A percentile compares a stretch with the other conserved stretches of the same genome.
phyloP scores from a whole-genome alignment of 768 basidiomycete genomes.

The Punctularia strigosozonata region DNA sequence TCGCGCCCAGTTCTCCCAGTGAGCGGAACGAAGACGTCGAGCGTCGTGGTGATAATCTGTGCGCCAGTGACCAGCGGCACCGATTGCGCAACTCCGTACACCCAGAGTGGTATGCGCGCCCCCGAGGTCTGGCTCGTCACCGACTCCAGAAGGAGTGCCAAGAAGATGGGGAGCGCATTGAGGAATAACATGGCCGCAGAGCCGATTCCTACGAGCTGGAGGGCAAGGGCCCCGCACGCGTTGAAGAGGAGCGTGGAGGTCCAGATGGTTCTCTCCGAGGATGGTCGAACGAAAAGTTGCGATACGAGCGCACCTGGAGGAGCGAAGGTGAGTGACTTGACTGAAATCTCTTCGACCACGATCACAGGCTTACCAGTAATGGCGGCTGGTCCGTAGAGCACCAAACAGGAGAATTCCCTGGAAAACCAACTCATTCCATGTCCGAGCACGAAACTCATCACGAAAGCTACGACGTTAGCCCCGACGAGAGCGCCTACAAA shows the following conservation, averaged over 20 bases:
- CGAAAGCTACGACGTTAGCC: constrained; percentile 60
- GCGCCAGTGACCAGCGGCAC: constrained; percentile 46
- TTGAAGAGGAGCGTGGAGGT: constrained; percentile 52
- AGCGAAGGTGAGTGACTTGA: background rate
- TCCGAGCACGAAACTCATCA: constrained; percentile 50
- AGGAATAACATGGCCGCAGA: constrained; percentile 70
- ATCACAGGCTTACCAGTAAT: constrained; percentile 43
- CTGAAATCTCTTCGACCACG: background rate
- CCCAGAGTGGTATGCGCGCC: constrained; percentile 37
- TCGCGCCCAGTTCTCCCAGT: constrained; percentile 76
- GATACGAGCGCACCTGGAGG: constrained; percentile 46
- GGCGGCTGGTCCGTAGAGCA: constrained; percentile 67
- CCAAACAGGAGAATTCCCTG: constrained; percentile 47
- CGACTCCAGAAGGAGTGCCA: constrained; percentile 42
- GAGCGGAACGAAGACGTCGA: constrained; percentile 90
- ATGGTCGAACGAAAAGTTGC: constrained; percentile 43
- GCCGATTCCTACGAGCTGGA: constrained; percentile 63
- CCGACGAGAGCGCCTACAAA: constrained; percentile 44
- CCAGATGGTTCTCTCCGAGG: constrained; percentile 51
- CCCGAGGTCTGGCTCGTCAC: constrained; percentile 20
- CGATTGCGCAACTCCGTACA: constrained; percentile 50
- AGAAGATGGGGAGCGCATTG: constrained; percentile 41
- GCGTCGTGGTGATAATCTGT: constrained; percentile 43
- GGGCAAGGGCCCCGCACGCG: constrained; percentile 34
- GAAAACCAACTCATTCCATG: constrained; percentile 83